Conservation (phyloP, 1,284 basidiomycete genomes). For the Moniliella sp. region DNA sequence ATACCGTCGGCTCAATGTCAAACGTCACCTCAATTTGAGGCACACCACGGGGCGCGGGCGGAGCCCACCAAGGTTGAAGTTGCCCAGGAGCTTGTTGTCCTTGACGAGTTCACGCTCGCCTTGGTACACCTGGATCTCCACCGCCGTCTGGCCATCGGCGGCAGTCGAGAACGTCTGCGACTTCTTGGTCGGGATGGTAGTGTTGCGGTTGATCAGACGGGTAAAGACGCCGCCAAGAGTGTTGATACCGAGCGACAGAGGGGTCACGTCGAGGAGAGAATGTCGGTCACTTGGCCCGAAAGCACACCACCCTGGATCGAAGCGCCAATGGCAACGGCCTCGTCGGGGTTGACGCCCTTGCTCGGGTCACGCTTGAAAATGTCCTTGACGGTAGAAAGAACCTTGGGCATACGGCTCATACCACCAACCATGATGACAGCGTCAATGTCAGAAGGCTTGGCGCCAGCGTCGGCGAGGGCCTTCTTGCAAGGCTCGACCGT, state of each 20-base stretch:
- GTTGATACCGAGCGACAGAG: slow-evolving; percentile 80
- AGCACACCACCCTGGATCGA: slow-evolving; percentile 86
- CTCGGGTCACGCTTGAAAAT: slow-evolving; percentile 84
- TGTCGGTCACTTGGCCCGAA: slow-evolving; percentile 84
- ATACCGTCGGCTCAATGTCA: slow-evolving; percentile 96
- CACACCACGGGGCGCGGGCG: slow-evolving; percentile 88
- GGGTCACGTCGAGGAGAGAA: slow-evolving; percentile 86
- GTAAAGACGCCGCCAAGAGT: slow-evolving; percentile 98
- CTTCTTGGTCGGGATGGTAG: slow-evolving; percentile 98
- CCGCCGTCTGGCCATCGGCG: slow-evolving; percentile 48
- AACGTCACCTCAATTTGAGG: slow-evolving; percentile 97
- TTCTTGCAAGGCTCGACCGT: slow-evolving; percentile 95
- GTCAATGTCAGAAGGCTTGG: slow-evolving; percentile 76
- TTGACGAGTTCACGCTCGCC: slow-evolving; percentile 90
- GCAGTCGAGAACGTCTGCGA: slow-evolving; percentile 95
- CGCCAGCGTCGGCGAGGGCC: slow-evolving; percentile 68
- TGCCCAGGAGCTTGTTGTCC: slow-evolving; percentile 94
- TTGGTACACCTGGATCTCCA: slow-evolving; percentile 81
- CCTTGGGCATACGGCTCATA: slow-evolving; percentile 91
- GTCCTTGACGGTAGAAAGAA: slow-evolving; percentile 70
- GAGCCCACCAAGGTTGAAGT: slow-evolving; percentile 76
- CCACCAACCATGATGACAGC: slow-evolving; percentile 95
- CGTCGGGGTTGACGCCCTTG: slow-evolving; percentile 96
- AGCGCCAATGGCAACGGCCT: slow-evolving; percentile 78
- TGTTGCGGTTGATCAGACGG: slow-evolving; percentile 57